A percentile compares a stretch with the other conserved stretches of the same genome.
phyloP scores from a whole-genome alignment of 176 grass and related monocot species.

The Themeda triandra region DNA sequence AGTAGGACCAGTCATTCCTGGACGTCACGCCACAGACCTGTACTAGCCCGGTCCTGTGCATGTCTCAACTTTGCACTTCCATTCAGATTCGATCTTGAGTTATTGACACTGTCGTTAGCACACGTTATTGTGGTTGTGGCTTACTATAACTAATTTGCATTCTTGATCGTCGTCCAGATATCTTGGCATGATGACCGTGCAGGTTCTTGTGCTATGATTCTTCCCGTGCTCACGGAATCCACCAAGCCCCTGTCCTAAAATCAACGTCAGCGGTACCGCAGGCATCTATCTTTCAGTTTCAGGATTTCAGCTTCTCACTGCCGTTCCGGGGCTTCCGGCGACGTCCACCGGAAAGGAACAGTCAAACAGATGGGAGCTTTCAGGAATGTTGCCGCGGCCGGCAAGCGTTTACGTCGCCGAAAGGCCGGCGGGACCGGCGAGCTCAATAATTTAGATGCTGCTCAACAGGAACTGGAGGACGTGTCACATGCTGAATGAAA shows the following conservation, averaged over 20 bases:
- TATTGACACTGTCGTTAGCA: background rate
- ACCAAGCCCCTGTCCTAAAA: too few species aligned
- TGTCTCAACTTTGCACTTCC: background rate
- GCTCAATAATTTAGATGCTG: conserved; percentile 22
- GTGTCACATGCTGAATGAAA: conserved; percentile 6
- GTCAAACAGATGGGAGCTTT: conserved; percentile 15
- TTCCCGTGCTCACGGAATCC: too few species aligned
- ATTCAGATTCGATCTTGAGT: background rate
- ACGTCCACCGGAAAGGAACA: background rate
- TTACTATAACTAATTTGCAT: background rate
- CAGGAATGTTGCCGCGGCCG: background rate
- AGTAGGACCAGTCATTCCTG: conserved; percentile 60
- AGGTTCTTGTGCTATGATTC: background rate
- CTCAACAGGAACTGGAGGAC: conserved; percentile 15
- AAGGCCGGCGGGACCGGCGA: background rate
- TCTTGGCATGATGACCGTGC: background rate
- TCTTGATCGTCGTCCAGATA: background rate
- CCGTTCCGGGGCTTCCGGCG: background rate
- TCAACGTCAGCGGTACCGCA: too few species aligned
- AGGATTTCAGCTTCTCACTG: conserved; percentile 17
- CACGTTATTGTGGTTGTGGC: background rate
- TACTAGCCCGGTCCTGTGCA: background rate
- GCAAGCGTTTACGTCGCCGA: background rate
- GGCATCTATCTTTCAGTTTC: too few species aligned
- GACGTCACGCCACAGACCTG: conserved; percentile 47